These are phyloP conservation scores for Exophiala xenobiotica DNA, from an alignment of 2,329 filamentous ascomycete species.

Conservation along the genomic window DNA sequence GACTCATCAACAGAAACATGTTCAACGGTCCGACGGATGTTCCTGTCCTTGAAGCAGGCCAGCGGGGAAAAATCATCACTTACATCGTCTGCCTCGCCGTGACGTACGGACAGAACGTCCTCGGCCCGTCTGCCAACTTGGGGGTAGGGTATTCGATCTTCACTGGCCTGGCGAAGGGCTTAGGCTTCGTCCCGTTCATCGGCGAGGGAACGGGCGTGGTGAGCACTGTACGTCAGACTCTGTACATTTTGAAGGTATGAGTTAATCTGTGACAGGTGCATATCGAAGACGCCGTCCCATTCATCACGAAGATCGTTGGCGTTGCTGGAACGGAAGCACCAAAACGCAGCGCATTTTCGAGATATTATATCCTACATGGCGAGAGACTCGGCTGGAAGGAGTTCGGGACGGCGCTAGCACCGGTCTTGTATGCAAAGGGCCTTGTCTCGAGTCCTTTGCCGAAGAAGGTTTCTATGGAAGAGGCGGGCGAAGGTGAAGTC, in stretches of 20 bases:
- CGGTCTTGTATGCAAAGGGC: conserved; percentile 15
- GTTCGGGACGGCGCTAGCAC: conserved; percentile 9
- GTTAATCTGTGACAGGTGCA: conserved; percentile 6
- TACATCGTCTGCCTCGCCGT: conserved; percentile 20
- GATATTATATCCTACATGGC: conserved; percentile 22
- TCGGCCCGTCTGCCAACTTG: conserved; percentile 10
- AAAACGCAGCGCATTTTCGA: conserved; percentile 13
- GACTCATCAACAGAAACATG: conserved; percentile 14
- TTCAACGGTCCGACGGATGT: conserved; percentile 18
- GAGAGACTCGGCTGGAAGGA: conserved; percentile 21
- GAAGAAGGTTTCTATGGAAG: conserved; percentile 10
- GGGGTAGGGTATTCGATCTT: conserved; percentile 15
- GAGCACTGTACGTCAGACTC: conserved; percentile 6
- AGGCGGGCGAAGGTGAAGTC: conserved; percentile 13
- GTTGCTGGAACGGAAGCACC: conserved; percentile 18
- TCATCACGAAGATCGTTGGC: conserved; percentile 20
- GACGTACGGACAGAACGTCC: conserved; percentile 14
- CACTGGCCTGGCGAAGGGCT: conserved; percentile 6
- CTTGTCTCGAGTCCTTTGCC: conserved; percentile 12
- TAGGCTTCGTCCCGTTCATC: conserved; percentile 16
- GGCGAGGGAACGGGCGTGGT: conserved; percentile 18
- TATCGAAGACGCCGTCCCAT: conserved; percentile 15
- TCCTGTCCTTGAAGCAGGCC: conserved; percentile 17
- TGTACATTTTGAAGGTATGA: background rate
- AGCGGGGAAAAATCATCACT: conserved; percentile 16